Conservation (phyloP, 306 rosid genomes). For the Morella rubra region DNA sequence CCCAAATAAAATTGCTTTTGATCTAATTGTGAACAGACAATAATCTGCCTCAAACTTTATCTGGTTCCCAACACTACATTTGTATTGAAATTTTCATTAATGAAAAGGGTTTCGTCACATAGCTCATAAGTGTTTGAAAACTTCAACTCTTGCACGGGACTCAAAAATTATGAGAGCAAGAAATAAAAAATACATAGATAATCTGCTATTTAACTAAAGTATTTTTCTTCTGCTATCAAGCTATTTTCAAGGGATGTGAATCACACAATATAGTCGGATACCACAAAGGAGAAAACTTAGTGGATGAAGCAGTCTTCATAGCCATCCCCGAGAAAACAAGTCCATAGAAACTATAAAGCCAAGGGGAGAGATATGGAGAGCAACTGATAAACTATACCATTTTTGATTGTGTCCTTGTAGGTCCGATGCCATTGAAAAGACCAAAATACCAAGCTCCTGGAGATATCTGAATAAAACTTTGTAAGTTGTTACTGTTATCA, state of each 20-base stretch:
- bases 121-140: neutral
- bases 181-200: neutral
- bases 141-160: neutral
- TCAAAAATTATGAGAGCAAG: neutral
- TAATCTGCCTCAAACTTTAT: neutral
- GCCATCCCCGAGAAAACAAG: neutral
- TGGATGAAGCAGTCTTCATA: neutral
- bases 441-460: slow-evolving; percentile 96
- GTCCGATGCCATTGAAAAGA: slow-evolving; percentile 90
- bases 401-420: slow-evolving; percentile 81
- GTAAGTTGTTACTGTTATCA: slow-evolving; percentile 21
- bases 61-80: neutral
- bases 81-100: neutral
- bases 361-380: slow-evolving; percentile 17
- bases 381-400: slow-evolving; percentile 57
- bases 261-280: neutral
- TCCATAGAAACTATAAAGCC: slow-evolving; percentile 10
- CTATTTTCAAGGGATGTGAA: neutral
- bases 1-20: neutral
- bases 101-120: neutral
- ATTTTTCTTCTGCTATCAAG: neutral
- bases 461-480: slow-evolving; percentile 65
- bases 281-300: neutral
- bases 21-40: neutral
- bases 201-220: neutral